phyloP scores from a whole-genome alignment of 768 basidiomycete species.

The Leccinum pellstonianum region DNA sequence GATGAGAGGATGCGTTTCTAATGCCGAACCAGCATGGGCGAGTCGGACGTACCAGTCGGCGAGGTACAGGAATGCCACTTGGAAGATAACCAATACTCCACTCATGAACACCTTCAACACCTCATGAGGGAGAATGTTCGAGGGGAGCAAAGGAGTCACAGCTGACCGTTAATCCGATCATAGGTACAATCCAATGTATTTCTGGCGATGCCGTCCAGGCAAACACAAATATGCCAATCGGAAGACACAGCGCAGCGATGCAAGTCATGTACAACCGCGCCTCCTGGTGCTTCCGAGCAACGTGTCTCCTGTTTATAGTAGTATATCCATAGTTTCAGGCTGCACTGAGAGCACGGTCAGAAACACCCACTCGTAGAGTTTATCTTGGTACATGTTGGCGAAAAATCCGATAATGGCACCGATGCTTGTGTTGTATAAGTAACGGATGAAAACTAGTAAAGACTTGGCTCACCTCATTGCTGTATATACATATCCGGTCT shows the following conservation, averaged over 20 bases:
- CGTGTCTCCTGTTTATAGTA: constrained; percentile 23
- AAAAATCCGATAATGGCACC: constrained; percentile 48
- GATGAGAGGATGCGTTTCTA: not conserved
- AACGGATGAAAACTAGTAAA: not conserved
- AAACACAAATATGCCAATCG: constrained; percentile 63
- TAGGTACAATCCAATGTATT: constrained; percentile 56
- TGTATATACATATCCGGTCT: constrained; percentile 57
- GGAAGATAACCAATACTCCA: constrained; percentile 42
- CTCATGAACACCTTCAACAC: constrained; percentile 39
- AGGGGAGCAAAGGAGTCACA: not conserved
- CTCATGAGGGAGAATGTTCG: constrained; percentile 1
- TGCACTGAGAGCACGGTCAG: constrained; percentile 8
- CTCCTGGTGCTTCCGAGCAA: constrained; percentile 40
- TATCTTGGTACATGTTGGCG: constrained; percentile 47
- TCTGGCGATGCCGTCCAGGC: constrained; percentile 60
- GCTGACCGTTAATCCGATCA: constrained; percentile 25
- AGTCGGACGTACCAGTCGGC: constrained; percentile 45
- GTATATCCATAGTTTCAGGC: not conserved
- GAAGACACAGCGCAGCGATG: constrained; percentile 51
- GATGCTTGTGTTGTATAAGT: constrained; percentile 38
- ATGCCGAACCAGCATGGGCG: not conserved
- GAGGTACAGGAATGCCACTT: constrained; percentile 46
- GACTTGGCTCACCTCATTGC: constrained; percentile 41
- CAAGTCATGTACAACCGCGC: constrained; percentile 62
- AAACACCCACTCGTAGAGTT: constrained; percentile 42